A percentile compares a stretch with the other conserved stretches of the same genome.
phyloP scores from a whole-genome alignment of 208 protist genomes.

The Leishmania martiniquensis region DNA sequence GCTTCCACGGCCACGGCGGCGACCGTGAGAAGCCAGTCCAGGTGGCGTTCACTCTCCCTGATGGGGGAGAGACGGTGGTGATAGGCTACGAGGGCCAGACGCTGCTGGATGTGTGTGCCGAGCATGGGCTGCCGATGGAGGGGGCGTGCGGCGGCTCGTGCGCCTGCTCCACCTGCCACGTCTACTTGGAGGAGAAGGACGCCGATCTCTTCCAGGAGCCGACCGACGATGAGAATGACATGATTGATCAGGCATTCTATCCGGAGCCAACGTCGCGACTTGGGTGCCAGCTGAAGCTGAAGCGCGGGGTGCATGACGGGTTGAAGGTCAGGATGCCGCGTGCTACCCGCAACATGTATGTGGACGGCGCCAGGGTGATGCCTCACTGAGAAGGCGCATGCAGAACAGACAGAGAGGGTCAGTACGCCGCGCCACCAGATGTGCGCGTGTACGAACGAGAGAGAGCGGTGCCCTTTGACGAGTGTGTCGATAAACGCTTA shows the following conservation, averaged over 20 bases:
- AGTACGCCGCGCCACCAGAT: background rate
- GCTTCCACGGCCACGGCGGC: conserved; percentile 68
- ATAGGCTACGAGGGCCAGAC: conserved; percentile 91
- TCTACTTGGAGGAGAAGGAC: conserved; percentile 88
- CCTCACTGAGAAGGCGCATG: conserved; percentile 53
- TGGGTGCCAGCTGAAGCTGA: conserved; percentile 85
- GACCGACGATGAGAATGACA: conserved; percentile 95
- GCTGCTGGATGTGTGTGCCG: conserved; percentile 94
- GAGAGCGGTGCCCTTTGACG: background rate
- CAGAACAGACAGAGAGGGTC: background rate
- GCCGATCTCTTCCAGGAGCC: conserved; percentile 92
- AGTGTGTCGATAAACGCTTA: background rate
- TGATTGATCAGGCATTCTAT: conserved; percentile 92
- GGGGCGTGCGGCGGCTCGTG: conserved; percentile 96
- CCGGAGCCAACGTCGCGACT: conserved; percentile 84
- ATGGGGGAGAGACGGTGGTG: conserved; percentile 60
- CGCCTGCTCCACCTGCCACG: conserved; percentile 98
- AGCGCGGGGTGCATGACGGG: conserved; percentile 76
- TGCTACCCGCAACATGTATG: conserved; percentile 93
- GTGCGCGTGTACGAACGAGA: background rate
- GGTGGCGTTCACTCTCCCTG: conserved; percentile 59
- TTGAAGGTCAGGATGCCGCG: conserved; percentile 78
- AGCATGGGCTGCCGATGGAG: conserved; percentile 96
- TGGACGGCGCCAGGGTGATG: conserved; percentile 83
- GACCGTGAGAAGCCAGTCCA: conserved; percentile 61